Percentiles rank a stretch among this genome's conserved stretches.
Evolutionary conservation across 2,329 filamentous ascomycete species (phyloP).

Genomic region (Colletotrichum neosansevieriae): DNA sequence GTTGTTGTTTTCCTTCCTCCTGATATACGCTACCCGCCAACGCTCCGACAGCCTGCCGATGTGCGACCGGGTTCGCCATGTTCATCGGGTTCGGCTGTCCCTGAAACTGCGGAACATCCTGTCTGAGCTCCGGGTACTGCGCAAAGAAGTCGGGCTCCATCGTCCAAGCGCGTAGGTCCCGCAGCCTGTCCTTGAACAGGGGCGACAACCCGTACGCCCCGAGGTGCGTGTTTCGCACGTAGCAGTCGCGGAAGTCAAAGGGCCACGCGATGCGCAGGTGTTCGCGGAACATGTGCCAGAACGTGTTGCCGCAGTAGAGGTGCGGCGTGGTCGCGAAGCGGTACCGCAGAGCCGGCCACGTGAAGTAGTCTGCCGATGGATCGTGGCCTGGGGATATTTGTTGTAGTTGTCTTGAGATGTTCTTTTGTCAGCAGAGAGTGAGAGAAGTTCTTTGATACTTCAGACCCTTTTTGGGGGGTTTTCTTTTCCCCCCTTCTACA

Average conservation of each 20-base stretch:
- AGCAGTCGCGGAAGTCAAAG: constrained; percentile 45
- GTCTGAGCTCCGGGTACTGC: constrained; percentile 44
- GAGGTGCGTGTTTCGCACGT: constrained; percentile 42
- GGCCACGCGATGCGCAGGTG: constrained; percentile 45
- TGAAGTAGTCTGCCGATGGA: constrained; percentile 23
- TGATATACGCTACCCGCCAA: background rate
- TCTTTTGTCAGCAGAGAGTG: background rate
- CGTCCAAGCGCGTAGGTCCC: constrained; percentile 46
- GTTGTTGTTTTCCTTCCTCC: too few relatives aligned
- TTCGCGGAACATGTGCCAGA: constrained; percentile 45
- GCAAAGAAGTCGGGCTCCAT: constrained; percentile 46
- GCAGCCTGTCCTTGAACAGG: constrained; percentile 42
- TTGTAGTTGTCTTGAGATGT: background rate
- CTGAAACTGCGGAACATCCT: constrained; percentile 47
- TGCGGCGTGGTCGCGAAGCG: constrained; percentile 47
- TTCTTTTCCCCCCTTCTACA: too few relatives aligned
- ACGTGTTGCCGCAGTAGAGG: constrained; percentile 47
- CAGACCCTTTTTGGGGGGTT: fast-evolving
- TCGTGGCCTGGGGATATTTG: background rate
- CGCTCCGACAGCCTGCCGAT: background rate
- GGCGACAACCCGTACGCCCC: constrained; percentile 44
- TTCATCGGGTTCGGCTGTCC: background rate
- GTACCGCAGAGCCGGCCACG: constrained; percentile 46
- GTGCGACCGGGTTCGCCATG: background rate
- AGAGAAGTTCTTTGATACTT: background rate